A percentile compares a stretch with the other conserved stretches of the same genome.
Conservation (phyloP, 805 yeast genomes). For the Saccharomycopsis vini region DNA sequence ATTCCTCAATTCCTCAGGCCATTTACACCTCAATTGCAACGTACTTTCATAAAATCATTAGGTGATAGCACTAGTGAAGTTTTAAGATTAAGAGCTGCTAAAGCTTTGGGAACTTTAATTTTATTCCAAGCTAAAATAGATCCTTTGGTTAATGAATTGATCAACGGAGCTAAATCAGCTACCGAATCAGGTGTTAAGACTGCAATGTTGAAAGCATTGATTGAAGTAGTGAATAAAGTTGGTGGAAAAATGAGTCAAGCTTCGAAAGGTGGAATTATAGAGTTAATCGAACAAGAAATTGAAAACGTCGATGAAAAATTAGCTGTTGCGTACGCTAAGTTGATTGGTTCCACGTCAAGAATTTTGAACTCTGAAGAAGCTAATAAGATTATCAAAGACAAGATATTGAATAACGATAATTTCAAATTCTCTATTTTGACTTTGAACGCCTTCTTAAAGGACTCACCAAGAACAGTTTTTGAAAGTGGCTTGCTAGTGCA, state of each 20-base stretch:
- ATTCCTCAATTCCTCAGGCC: conserved; percentile 91
- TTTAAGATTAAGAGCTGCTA: conserved; percentile 77
- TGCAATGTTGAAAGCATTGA: conserved; percentile 76
- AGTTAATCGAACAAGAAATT: conserved; percentile 67
- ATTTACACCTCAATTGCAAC: conserved; percentile 92
- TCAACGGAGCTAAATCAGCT: conserved; percentile 61
- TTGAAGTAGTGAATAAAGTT: conserved; percentile 72
- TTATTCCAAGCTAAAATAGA: conserved; percentile 90
- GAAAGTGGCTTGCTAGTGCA: conserved; percentile 41
- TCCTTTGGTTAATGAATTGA: conserved; percentile 78
- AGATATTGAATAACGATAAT: conserved; percentile 43
- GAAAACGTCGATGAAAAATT: conserved; percentile 45
- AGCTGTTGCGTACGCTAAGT: conserved; percentile 68
- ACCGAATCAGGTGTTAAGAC: conserved; percentile 66
- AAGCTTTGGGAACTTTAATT: conserved; percentile 80
- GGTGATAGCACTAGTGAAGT: conserved; percentile 67
- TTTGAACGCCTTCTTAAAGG: conserved; percentile 70
- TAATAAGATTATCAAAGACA: conserved; percentile 43
- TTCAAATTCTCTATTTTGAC: conserved; percentile 61
- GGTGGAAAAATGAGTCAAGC: conserved; percentile 70
- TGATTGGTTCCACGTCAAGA: conserved; percentile 69
- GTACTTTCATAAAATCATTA: conserved; percentile 90
- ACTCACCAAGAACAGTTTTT: conserved; percentile 60
- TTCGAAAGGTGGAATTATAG: conserved; percentile 59
- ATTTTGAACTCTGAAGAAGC: conserved; percentile 61